Base-by-base conservation (phyloP, 805 yeast species). In the Yarrowia osloensis region DNA sequence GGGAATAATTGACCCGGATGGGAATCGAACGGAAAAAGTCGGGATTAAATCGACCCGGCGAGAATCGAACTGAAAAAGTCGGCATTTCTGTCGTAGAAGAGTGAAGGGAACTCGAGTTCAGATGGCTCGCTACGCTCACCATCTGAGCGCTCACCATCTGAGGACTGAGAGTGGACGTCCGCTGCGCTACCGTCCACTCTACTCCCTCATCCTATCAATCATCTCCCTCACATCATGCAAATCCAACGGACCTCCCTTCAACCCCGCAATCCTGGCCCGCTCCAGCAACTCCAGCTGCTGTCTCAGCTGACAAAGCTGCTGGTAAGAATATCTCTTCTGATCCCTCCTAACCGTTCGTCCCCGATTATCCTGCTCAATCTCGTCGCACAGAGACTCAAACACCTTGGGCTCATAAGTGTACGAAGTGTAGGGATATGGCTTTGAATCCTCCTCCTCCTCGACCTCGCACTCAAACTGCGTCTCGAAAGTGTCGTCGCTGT, bases 181-280 rank as follows among this genome's bases (percentile, higher is more conserved):
- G 39, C 39, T 35, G n/a, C 19, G n/a, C n/a, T 28, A 28, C 29
- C 29, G 29, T 28, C 7, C 29, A 7, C 29, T 29, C n/a, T 4
- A 50, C 26, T 55, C 47, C 29, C 63, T 21, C 63, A 57, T 57
- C 63, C 28, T 40, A 15, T 57, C 63, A 40, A 57, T 57, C 63
- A 57, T 57, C 35, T 57, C 63, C 26, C 44, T n/a, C 17, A 61
- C 66, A 22, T 61, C 66, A n/a, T 61, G 66, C 29, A 61, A 15
- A 22, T 61, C 66, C 66, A 61, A n/a, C 9, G 66, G 66, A 2
- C 66, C 66, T 11, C 54, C 54, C 54, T 61, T 61, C 31, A 61
- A 22, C 2, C 66, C 66, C 1, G 66, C 54, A 7, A 61, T 61
- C 4, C 66, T 4, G 5, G 66, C 66, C 13, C 66, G 28, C 33